Percentiles rank a stretch among this genome's conserved stretches.
phyloP scores from a whole-genome alignment of 2,329 filamentous ascomycete species.

The Aspergillus glaucus region DNA sequence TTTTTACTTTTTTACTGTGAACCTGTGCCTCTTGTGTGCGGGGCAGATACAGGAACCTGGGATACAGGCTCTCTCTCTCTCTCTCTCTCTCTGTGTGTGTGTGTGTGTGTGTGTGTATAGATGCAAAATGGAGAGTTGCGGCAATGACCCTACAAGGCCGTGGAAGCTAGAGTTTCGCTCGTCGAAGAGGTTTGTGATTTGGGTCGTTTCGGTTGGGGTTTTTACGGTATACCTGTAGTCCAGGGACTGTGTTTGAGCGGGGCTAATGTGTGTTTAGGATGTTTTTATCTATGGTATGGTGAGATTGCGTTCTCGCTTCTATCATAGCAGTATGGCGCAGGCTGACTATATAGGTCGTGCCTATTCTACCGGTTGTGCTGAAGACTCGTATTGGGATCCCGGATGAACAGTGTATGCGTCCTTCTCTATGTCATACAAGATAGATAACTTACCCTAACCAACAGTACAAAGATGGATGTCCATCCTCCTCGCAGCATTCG shows the following conservation, averaged over 20 bases:
- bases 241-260: not conserved
- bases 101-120: no score
- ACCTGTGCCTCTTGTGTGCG: no score
- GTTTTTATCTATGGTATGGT: constrained; percentile 37
- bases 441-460: not conserved
- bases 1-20: no score
- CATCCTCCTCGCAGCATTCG: constrained; percentile 64
- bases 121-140: not conserved
- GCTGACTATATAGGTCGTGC: constrained; percentile 48
- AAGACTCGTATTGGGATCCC: constrained; percentile 18
- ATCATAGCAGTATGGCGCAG: not conserved
- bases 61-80: not conserved
- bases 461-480: constrained; percentile 63
- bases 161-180: constrained; percentile 30
- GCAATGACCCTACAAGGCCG: constrained; percentile 2
- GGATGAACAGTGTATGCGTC: constrained; percentile 40
- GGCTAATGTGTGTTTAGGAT: constrained; percentile 22
- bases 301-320: not conserved
- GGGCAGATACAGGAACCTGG: not conserved
- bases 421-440: not conserved
- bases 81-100: not conserved
- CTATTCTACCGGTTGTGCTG: constrained; percentile 63
- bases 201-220: constrained; percentile 34
- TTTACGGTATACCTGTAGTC: constrained; percentile 29
- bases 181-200: constrained; percentile 33